Evolutionary conservation across 345 rosid genomes (phyloP), one percentile per base, ranked within the genome.

Genomic region (Eucalyptus cladocalyx): DNA sequence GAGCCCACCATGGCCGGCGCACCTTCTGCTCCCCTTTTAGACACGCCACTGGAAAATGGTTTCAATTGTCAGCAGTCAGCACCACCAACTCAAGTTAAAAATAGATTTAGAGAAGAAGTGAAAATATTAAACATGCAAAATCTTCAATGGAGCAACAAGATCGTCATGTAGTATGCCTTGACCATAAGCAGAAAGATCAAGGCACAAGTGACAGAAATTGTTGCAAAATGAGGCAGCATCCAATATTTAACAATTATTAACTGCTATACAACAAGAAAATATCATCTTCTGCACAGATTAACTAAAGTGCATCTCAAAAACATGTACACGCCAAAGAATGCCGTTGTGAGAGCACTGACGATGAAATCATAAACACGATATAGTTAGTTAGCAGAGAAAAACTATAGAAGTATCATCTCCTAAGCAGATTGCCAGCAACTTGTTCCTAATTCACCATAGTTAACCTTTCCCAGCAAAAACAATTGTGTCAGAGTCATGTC

Each of bases 1-100:
- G 99, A 50, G 98, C 99, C 99, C 99, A 98, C 99, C 99, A 98
- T 87, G 99, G 99, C 87, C 98, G 91, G 88, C 96, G 95, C 87
- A 98, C 98, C 87, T 95, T 95, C 91, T 98, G 99, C 89, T 98
- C 99, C 72, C 99, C 99, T 91, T 98, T 98, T 91, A 97, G 94
- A 93, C 99, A 98, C 45, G 99, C 99, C 94, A 98, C 99, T 98
- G 94, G 51, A 76, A 49, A 90, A 37, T 51, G 19, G 28, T 18
- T 54, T 37, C 12, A 3, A 24, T 76, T 76, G 47, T 76, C 85
- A 40, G 47, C 47, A 76, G 85, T 40, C 47, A 1, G 85, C 47
- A 40, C 47, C 47, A 40, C 85, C 85, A 11, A 76, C 85, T 76
- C 16, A 14, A 76, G 85, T 21, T 21, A 40, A 40, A 37, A 76